Conservation (phyloP, 768 basidiomycete genomes). For the Boletus vermiculosoides region DNA sequence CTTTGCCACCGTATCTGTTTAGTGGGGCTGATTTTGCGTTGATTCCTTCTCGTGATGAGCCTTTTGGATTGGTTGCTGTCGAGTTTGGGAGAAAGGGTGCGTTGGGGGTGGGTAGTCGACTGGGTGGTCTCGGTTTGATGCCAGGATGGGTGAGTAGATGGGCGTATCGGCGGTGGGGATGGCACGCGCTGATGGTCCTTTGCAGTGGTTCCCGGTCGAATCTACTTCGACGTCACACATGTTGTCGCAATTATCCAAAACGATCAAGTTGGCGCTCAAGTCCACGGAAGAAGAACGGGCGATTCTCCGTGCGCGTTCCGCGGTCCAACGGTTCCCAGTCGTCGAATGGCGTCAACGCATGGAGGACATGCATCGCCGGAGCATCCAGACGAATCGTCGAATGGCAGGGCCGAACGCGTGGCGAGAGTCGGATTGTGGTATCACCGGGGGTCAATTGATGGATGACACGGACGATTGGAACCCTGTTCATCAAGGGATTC, state of each 20-base stretch:
- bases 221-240: slow-evolving; percentile 91
- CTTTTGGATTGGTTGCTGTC: slow-evolving; percentile 93
- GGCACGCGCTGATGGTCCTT: background rate
- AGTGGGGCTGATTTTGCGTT: slow-evolving; percentile 94
- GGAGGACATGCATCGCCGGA: slow-evolving; percentile 92
- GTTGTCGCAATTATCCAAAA: slow-evolving; percentile 92
- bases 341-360: slow-evolving; percentile 96
- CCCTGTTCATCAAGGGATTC: slow-evolving; percentile 61
- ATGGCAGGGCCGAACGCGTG: slow-evolving; percentile 74
- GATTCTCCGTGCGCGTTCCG: slow-evolving; percentile 88
- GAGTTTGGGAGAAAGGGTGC: slow-evolving; percentile 97
- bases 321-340: slow-evolving; percentile 95
- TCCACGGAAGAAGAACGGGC: slow-evolving; percentile 90
- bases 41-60: slow-evolving; percentile 95
- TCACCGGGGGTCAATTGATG: slow-evolving; percentile 44
- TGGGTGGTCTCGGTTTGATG: slow-evolving; percentile 95
- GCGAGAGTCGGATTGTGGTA: slow-evolving; percentile 67
- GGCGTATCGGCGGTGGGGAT: background rate
- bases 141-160: slow-evolving; percentile 83
- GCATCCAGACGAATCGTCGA: slow-evolving; percentile 68
- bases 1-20: slow-evolving; percentile 89
- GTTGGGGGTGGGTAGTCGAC: slow-evolving; percentile 89
- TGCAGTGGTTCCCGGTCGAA: slow-evolving; percentile 95
- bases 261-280: slow-evolving; percentile 90
- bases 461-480: slow-evolving; percentile 79